These are phyloP conservation scores for Fusarium fracticaudum DNA, from an alignment of 2,329 filamentous ascomycete genomes.

Conservation along the genomic window DNA sequence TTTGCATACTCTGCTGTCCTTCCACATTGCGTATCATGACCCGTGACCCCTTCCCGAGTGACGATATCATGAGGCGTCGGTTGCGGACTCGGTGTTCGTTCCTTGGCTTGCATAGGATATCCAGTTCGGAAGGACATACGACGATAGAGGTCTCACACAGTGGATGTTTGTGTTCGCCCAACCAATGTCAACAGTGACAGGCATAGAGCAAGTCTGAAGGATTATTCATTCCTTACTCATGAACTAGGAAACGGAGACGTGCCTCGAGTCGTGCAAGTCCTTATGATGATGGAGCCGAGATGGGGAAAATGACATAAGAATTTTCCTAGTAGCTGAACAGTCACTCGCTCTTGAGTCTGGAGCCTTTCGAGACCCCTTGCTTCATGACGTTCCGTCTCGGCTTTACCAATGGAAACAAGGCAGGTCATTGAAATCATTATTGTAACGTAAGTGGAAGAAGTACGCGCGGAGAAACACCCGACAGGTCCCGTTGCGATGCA, in stretches of 20 bases:
- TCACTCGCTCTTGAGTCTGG: neutral
- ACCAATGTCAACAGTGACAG: neutral
- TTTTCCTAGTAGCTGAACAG: neutral
- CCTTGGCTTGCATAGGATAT: neutral
- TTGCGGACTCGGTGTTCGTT: neutral
- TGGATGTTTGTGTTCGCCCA: neutral
- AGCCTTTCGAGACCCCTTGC: conserved; percentile 2
- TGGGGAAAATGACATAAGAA: conserved; percentile 12
- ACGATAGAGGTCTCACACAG: neutral
- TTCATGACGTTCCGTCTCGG: conserved; percentile 27
- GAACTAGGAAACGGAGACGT: neutral
- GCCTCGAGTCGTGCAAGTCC: conserved; percentile 2
- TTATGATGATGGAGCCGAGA: conserved; percentile 2
- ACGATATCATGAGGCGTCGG: neutral
- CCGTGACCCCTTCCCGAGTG: neutral
- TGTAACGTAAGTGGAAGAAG: conserved; percentile 3
- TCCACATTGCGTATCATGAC: neutral
- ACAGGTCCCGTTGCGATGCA: conserved; percentile 19
- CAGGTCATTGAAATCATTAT: conserved; percentile 11
- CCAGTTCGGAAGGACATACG: neutral
- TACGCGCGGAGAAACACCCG: conserved; percentile 18
- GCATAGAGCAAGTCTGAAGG: neutral
- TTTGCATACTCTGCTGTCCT: neutral
- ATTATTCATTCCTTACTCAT: conserved; percentile 9
- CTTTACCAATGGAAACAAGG: conserved; percentile 26